Conservation (phyloP, 257 asterid genomes). For the Phtheirospermum japonicum region DNA sequence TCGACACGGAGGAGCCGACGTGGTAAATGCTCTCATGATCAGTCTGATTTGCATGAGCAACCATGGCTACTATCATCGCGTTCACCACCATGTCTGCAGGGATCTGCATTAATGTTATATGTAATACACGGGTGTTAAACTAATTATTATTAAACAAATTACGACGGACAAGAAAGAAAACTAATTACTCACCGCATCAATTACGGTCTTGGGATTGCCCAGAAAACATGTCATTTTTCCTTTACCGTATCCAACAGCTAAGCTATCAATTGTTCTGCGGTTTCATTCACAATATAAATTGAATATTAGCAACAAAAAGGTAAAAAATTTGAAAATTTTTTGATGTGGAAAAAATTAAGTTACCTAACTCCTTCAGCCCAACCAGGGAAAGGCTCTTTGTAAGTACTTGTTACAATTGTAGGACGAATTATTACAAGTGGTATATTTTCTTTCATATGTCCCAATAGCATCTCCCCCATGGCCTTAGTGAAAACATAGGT, state of each 20-base stretch:
- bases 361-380: slow-evolving; percentile 94
- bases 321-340: no score
- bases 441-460: slow-evolving; percentile 43
- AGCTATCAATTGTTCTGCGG: slow-evolving; percentile 84
- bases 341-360: no score
- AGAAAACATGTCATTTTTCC: slow-evolving; percentile 68
- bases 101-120: slow-evolving; percentile 50
- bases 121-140: no score
- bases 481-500: slow-evolving; percentile 89
- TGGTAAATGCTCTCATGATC: slow-evolving; percentile 61
- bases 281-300: neutral
- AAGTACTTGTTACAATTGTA: slow-evolving; percentile 74
- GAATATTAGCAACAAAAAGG: neutral
- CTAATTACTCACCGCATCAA: slow-evolving; percentile 61
- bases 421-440: slow-evolving; percentile 75
- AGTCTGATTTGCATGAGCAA: slow-evolving; percentile 47
- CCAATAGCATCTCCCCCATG: slow-evolving; percentile 83
- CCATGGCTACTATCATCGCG: slow-evolving; percentile 74
- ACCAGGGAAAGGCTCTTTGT: slow-evolving; percentile 78
- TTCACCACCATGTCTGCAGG: slow-evolving; percentile 99
- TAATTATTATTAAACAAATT: no score
- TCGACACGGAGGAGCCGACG: slow-evolving; percentile 69
- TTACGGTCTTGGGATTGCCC: slow-evolving; percentile 53
- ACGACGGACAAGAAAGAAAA: no score
- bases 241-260: slow-evolving; percentile 80